Conservation (phyloP, 2,329 filamentous ascomycete species). For the Epichloe sibirici region DNA sequence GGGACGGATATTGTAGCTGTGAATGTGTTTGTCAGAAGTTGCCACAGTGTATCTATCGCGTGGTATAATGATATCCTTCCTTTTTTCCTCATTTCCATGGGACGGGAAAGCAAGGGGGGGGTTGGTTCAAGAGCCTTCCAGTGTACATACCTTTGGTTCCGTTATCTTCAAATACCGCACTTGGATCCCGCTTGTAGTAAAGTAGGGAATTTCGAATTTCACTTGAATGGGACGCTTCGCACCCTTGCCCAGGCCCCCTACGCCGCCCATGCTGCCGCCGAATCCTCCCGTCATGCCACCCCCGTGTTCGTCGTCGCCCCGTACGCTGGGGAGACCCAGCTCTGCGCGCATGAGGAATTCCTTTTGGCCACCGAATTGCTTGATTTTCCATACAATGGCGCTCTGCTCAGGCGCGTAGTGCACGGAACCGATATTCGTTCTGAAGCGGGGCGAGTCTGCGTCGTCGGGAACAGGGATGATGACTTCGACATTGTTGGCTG, state of each 20-base stretch:
- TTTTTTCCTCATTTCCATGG: constrained; percentile 2
- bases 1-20: constrained; percentile 91
- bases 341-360: constrained; percentile 98
- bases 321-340: constrained; percentile 82
- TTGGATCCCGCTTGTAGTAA: constrained; percentile 98
- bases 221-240: constrained; percentile 92
- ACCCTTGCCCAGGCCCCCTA: constrained; percentile 65
- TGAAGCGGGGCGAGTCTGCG: constrained; percentile 88
- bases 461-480: constrained; percentile 95
- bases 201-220: constrained; percentile 99
- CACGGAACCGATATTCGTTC: constrained; percentile 92
- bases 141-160: constrained; percentile 75
- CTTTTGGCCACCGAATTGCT: constrained; percentile 97
- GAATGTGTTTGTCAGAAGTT: background rate
- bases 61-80: background rate
- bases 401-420: constrained; percentile 97
- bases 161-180: constrained; percentile 98
- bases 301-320: constrained; percentile 88
- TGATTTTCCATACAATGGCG: constrained; percentile 99
- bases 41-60: too few relatives aligned
- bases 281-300: constrained; percentile 97
- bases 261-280: constrained; percentile 90
- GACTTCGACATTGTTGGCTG: constrained; percentile 98
- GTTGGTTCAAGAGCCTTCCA: background rate
- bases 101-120: background rate